Evolutionary conservation across 2,329 filamentous ascomycete species (phyloP).

Genomic region (Cercospora zeina): DNA sequence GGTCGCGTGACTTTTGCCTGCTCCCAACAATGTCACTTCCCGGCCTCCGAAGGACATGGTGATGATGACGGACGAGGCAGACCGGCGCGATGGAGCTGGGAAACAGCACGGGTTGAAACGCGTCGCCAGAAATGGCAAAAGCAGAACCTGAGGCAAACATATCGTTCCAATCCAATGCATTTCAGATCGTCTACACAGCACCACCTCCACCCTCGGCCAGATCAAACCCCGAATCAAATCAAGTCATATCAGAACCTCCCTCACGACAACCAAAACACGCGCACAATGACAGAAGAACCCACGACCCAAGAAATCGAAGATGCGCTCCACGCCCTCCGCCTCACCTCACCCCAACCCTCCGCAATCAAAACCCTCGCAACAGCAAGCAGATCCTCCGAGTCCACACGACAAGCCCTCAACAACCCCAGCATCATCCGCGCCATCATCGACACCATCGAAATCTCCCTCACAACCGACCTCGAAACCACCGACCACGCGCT

Average conservation of each 20-base stretch:
- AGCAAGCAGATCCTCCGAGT: constrained; percentile 26
- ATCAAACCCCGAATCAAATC: background rate
- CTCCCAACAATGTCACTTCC: background rate
- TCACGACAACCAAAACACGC: background rate
- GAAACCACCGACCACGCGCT: constrained; percentile 26
- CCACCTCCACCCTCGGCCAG: background rate
- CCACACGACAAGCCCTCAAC: constrained; percentile 24
- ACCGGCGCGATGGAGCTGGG: background rate
- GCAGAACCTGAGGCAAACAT: background rate
- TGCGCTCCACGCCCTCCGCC: background rate
- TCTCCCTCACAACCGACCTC: constrained; percentile 15
- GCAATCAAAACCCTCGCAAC: constrained; percentile 26
- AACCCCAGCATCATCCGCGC: constrained; percentile 18
- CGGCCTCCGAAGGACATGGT: background rate
- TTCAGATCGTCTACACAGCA: background rate
- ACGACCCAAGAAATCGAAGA: constrained; percentile 2
- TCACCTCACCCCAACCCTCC: background rate
- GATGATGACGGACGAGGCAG: background rate
- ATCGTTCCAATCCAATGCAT: background rate
- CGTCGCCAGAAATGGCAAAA: background rate
- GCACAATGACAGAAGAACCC: constrained; percentile 5
- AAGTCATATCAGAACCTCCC: too few species aligned
- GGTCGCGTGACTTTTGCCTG: constrained; percentile 1
- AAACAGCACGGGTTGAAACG: background rate
- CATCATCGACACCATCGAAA: constrained; percentile 24